Evolutionary conservation across 202 grass and related monocot species (phyloP).

Genomic region (Panicum virgatum): DNA sequence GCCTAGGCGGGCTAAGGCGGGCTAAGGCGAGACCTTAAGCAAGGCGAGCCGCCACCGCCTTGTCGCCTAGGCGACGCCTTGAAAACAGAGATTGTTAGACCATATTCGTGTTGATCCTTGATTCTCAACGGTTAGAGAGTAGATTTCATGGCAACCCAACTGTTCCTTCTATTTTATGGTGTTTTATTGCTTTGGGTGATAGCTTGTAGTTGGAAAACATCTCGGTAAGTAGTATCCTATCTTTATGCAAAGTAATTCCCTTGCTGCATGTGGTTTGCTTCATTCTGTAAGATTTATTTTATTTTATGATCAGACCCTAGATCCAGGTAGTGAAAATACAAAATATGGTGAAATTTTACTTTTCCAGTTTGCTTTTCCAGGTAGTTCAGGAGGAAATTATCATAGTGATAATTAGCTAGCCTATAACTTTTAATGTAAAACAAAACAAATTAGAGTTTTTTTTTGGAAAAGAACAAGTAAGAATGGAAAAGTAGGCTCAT

Average conservation of each 20-base stretch:
- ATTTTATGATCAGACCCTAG: not conserved
- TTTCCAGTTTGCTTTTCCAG: not conserved
- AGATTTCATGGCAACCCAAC: not conserved
- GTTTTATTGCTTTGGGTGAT: not conserved
- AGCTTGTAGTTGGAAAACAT: not conserved
- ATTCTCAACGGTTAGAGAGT: not conserved
- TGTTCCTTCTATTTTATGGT: not conserved
- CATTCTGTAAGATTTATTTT: not conserved
- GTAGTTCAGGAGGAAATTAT: not conserved
- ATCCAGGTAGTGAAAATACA: not conserved
- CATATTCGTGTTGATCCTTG: not conserved
- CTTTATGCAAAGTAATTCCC: not conserved
- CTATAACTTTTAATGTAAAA: not conserved
- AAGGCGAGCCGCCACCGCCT: too few relatives aligned
- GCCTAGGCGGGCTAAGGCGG: too few relatives aligned
- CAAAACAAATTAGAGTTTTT: not conserved
- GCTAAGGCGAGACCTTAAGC: too few relatives aligned
- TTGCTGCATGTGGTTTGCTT: constrained; percentile 2
- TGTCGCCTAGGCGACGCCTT: too few relatives aligned
- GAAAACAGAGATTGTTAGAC: constrained; percentile 5
- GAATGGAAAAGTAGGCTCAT: not conserved
- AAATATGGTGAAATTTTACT: not conserved
- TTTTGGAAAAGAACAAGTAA: not conserved
- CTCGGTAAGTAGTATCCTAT: not conserved
- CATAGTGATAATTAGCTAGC: not conserved